Evolutionary conservation across 2,329 filamentous ascomycete species (phyloP), one percentile per base, ranked within the genome.

Genomic region (Coniochaeta sp.): DNA sequence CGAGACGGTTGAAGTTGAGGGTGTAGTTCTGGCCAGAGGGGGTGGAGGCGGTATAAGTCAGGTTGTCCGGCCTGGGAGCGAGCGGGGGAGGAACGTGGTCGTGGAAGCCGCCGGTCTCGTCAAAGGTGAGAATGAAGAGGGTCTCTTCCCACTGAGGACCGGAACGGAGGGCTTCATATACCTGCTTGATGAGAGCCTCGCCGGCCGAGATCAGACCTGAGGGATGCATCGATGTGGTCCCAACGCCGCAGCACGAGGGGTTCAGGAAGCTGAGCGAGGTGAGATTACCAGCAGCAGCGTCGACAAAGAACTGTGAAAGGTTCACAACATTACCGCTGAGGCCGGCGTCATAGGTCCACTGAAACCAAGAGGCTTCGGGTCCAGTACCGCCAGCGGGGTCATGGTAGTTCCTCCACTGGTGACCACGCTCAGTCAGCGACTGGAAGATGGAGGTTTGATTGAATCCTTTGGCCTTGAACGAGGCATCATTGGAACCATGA

Each of bases 231-330:
- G 76, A 79, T 62, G 73, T 82, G 19, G 61, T 63, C 28, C 61
- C 60, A 63, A 78, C 77, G 17, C 72, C 72, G 64, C 81, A 80
- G 71, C 81, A 80, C 62, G 77, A 76, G 4, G 79, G 77, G 65
- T 79, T 84, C 69, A 79, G 73, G 67, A 79, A 81, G 63, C 73
- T 76, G 59, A 80, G 77, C 44, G 71, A 68, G 6, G 77, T 73
- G 1, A 81, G 70, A 0, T 68, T 72, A n/a, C 78, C 78, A 6
- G 72, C 71, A 8, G 70, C 65, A 5, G 78, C 78, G 64, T 80
- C 78, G 4, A 64, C 63, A 66, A 76, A 80, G 65, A 80, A 80
- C 43, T 75, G 66, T 19, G 72, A 67, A 4, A 79, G 64, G 17
- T 31, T 9, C 22, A 58, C 34, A n/a, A 58, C 26, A 19, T 72